These are phyloP conservation scores for Trypanosoma cruzi DNA, from an alignment of 208 protist species.

Conservation along the genomic window DNA sequence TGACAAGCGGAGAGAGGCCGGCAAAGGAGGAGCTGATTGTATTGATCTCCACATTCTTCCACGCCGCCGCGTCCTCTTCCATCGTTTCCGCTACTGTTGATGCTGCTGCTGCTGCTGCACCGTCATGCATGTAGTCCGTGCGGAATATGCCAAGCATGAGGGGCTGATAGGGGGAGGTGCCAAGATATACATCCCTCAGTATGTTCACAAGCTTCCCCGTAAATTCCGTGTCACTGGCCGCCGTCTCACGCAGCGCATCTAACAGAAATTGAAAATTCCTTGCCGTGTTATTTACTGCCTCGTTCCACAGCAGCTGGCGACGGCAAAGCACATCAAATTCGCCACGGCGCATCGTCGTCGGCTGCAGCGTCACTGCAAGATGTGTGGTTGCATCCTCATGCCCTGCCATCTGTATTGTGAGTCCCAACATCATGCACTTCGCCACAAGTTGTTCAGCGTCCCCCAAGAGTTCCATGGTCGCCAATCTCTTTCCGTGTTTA, in stretches of 20 bases:
- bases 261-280: slow-evolving; percentile 69
- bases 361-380: slow-evolving; percentile 63
- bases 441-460: slow-evolving; percentile 44
- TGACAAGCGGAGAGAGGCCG: slow-evolving; percentile 77
- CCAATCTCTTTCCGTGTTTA: neutral
- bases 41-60: slow-evolving; percentile 97
- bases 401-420: slow-evolving; percentile 60
- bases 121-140: slow-evolving; percentile 94
- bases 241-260: slow-evolving; percentile 57
- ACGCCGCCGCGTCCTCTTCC: slow-evolving; percentile 31
- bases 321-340: slow-evolving; percentile 48
- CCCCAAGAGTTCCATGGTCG: slow-evolving; percentile 18
- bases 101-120: slow-evolving; percentile 32
- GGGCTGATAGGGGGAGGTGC: slow-evolving; percentile 47
- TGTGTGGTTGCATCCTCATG: slow-evolving; percentile 45
- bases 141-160: slow-evolving; percentile 93
- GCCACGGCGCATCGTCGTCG: slow-evolving; percentile 36
- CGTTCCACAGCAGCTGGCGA: slow-evolving; percentile 78
- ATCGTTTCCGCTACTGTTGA: neutral
- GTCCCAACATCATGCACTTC: slow-evolving; percentile 74
- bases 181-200: slow-evolving; percentile 74
- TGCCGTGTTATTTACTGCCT: slow-evolving; percentile 76
- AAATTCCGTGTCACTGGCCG: slow-evolving; percentile 77
- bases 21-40: slow-evolving; percentile 96
- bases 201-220: slow-evolving; percentile 88